Evolutionary conservation across 495 filamentous ascomycete species (phyloP), one percentile per base, ranked within the genome.

Genomic region (Lasiosphaeriaceae sp.): DNA sequence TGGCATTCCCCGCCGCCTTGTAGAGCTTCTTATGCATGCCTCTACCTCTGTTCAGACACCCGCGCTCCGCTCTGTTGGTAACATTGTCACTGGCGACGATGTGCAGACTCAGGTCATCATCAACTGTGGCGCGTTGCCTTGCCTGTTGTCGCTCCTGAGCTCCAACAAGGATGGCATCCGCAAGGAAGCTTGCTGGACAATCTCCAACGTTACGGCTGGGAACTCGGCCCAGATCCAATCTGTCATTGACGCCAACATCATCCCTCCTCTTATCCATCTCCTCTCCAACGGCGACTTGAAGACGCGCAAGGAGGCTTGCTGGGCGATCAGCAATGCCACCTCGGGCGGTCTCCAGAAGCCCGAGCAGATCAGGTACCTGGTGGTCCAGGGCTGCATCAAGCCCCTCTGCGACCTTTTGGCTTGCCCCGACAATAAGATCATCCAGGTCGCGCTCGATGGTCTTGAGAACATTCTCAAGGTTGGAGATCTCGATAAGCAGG

Each of bases 121-220:
- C 72, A 99, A 99, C 82, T 96, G 90, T 66, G 95, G 95, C 49
- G 85, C 95, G 49, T 80, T 99, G 14, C 88, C 92, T 37, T 96
- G 92, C 55, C 81, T 99, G 19, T 81, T 97, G 26, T 92, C 92
- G 22, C 87, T 99, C 9, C 80, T 99, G 52, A 89, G 91, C 77
- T 97, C 94, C 52, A 89, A 87, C 68, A 99, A 99, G 80, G 95
- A 99, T 65, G 95, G 95, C 11, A 99, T 99, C 58, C 91, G 95
- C 54, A 99, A 99, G 80, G 95, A 99, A 73, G 95, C 95, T 24
- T 99, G 95, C 82, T 99, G 95, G 95, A 99, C 95, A 26, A 99
- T 99, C 63, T 96, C 92, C 63, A 99, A 99, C 79, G 86, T 99
- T 66, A 99, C 95, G 17, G 95, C 95, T 52, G 95, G 95, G 22